A percentile compares a stretch with the other conserved stretches of the same genome.
Evolutionary conservation across 768 basidiomycete genomes (phyloP).

Genomic region (Pilatotrama ljubarskyi): DNA sequence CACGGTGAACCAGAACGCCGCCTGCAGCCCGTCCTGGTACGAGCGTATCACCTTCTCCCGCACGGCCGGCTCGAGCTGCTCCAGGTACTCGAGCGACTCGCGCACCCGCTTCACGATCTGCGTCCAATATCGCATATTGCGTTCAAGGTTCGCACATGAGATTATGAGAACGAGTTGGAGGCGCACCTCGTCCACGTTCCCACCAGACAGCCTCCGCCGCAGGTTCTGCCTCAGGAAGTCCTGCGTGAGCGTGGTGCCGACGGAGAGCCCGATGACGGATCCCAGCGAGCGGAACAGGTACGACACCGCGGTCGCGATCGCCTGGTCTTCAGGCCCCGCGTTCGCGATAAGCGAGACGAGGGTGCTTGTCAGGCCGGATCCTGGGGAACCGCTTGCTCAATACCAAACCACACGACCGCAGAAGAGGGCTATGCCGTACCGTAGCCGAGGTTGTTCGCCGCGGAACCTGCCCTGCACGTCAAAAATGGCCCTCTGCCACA

Average conservation of each 20-base stretch:
- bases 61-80: slow-evolving; percentile 30
- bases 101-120: slow-evolving; percentile 36
- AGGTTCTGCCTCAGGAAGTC: slow-evolving; percentile 47
- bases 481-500: neutral
- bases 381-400: slow-evolving; percentile 35
- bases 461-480: slow-evolving; percentile 17
- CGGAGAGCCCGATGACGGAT: slow-evolving; percentile 55
- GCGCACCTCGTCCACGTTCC: slow-evolving; percentile 50
- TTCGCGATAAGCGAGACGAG: slow-evolving; percentile 64
- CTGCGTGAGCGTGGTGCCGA: slow-evolving; percentile 59
- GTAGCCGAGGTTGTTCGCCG: slow-evolving; percentile 24
- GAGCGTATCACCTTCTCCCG: slow-evolving; percentile 31
- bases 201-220: slow-evolving; percentile 41
- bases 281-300: slow-evolving; percentile 69
- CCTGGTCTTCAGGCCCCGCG: slow-evolving; percentile 60
- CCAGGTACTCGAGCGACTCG: slow-evolving; percentile 36
- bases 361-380: slow-evolving; percentile 54
- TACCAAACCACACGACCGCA: neutral
- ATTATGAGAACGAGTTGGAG: neutral
- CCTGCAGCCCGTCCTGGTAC: slow-evolving; percentile 46
- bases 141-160: neutral
- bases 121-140: neutral
- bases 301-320: slow-evolving; percentile 65
- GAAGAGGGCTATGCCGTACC: slow-evolving; percentile 13
- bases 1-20: slow-evolving; percentile 49